Evolutionary conservation across 2,329 filamentous ascomycete species (phyloP).

Genomic region (Teratosphaeria epicoccoides): DNA sequence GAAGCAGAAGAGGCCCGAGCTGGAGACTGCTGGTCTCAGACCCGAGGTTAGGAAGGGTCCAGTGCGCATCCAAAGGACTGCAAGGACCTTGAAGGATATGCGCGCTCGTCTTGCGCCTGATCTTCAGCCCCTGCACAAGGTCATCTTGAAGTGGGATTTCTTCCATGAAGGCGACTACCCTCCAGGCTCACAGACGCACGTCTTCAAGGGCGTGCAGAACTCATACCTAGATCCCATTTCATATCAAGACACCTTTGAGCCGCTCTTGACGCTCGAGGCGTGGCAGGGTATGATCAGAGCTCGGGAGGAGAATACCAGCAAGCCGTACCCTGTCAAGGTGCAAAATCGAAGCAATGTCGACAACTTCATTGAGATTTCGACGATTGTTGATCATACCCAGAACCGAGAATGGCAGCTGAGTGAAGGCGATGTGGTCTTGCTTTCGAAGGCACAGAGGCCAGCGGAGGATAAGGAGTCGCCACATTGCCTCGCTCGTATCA

Average conservation of each 20-base stretch:
- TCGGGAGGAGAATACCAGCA: conserved; percentile 73
- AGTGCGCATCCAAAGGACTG: conserved; percentile 70
- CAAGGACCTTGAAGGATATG: conserved; percentile 84
- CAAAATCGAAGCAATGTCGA: conserved; percentile 83
- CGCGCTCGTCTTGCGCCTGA: conserved; percentile 83
- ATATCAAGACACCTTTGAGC: conserved; percentile 85
- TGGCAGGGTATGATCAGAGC: conserved; percentile 90
- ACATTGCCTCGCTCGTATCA: conserved; percentile 79
- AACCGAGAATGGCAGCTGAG: conserved; percentile 61
- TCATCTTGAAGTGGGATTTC: conserved; percentile 87
- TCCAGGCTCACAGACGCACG: conserved; percentile 56
- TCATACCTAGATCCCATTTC: conserved; percentile 64
- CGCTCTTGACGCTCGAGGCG: conserved; percentile 80
- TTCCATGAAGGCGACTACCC: conserved; percentile 83
- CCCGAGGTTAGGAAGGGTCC: conserved; percentile 53
- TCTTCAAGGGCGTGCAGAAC: conserved; percentile 66
- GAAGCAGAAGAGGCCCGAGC: conserved; percentile 23
- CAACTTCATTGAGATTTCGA: conserved; percentile 84
- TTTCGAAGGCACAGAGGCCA: conserved; percentile 65
- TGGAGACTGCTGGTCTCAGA: conserved; percentile 23
- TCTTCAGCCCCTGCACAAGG: conserved; percentile 72
- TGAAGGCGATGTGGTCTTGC: conserved; percentile 80
- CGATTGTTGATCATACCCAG: conserved; percentile 59
- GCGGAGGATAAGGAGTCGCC: conserved; percentile 54
- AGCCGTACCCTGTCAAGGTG: conserved; percentile 77